phyloP scores from a whole-genome alignment of 2,329 filamentous ascomycete species.

The Colletotrichum godetiae region DNA sequence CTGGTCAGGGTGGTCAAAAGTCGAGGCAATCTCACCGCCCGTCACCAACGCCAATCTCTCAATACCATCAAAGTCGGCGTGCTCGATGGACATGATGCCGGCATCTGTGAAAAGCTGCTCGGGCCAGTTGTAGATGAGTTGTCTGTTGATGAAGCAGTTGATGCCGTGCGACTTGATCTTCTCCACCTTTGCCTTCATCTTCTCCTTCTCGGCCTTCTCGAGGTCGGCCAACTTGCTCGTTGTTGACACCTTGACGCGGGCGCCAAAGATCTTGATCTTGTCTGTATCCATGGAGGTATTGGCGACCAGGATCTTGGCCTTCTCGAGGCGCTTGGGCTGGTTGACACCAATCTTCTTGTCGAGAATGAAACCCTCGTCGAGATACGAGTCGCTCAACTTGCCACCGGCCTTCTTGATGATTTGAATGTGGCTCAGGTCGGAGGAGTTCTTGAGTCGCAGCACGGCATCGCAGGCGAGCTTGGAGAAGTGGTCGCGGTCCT shows the following conservation, averaged over 20 bases:
- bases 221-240: slow-evolving; percentile 98
- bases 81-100: slow-evolving; percentile 98
- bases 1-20: slow-evolving; percentile 97
- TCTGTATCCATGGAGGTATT: slow-evolving; percentile 99
- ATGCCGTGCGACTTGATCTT: slow-evolving; percentile 99
- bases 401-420: slow-evolving; percentile 99
- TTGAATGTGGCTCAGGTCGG: slow-evolving; percentile 96
- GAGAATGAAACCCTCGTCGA: slow-evolving; percentile 97
- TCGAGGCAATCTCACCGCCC: slow-evolving; percentile 96
- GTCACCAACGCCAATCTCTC: slow-evolving; percentile 95
- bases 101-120: slow-evolving; percentile 98
- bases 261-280: slow-evolving; percentile 99
- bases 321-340: slow-evolving; percentile 96
- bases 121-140: slow-evolving; percentile 99
- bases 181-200: slow-evolving; percentile 99
- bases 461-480: slow-evolving; percentile 92
- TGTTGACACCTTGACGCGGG: slow-evolving; percentile 94
- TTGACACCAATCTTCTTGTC: slow-evolving; percentile 99
- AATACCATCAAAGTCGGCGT: slow-evolving; percentile 98
- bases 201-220: slow-evolving; percentile 97
- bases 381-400: slow-evolving; percentile 96
- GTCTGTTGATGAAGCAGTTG: slow-evolving; percentile 99
- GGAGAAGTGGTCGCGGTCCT: slow-evolving; percentile 93
- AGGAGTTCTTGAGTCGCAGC: slow-evolving; percentile 87
- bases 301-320: slow-evolving; percentile 97